Evolutionary conservation across 768 basidiomycete genomes (phyloP), one percentile per base, ranked within the genome.

Genomic region (Russula griseocarnosa): DNA sequence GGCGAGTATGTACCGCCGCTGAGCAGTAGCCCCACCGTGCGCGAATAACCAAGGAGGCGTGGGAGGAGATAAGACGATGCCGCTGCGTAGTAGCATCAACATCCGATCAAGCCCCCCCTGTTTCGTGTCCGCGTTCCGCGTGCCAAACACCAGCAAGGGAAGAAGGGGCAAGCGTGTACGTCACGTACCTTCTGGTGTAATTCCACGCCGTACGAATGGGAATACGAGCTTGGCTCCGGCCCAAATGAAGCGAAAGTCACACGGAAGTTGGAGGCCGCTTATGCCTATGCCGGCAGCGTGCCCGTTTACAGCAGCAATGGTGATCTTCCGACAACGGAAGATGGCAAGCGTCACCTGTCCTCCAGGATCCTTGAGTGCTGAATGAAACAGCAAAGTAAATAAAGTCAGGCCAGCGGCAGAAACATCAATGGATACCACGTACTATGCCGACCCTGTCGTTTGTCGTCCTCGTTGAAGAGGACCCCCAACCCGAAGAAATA

Each of bases 191-290:
- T 84, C 82, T 3, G 81, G 73, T 6, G 75, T 73, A 40, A 82
- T 81, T 8, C 81, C 81, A 5, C 80, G 77, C 0, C 80, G 76
- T 10, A 82, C 76, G 67, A 83, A 83, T 1, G 82, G 81, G 56
- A 82, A 76, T 3, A 77, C 73, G 10, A 81, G 71, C 58, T 80
- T 81, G 0, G 82, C 81, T 24, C 79, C 78, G n/a, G 72, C 72
- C 81, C 81, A 82, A 1, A 74, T 78, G 65, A 83, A 80, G 20
- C 82, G 80, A 46, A 82, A 77, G 67, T 82, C 82, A 65, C 79
- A 81, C 1, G 81, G 81, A 2, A 83, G 77, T 59, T 82, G 81
- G 54, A 82, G 61, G 0, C 74, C 79, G 0, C 81, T 82, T 70
- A 81, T 73, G 8, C 82, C 82, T n/a, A 80, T 75, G 1, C 82